Evolutionary conservation across 257 asterid genomes (phyloP).

Genomic region (Mentha longifolia): DNA sequence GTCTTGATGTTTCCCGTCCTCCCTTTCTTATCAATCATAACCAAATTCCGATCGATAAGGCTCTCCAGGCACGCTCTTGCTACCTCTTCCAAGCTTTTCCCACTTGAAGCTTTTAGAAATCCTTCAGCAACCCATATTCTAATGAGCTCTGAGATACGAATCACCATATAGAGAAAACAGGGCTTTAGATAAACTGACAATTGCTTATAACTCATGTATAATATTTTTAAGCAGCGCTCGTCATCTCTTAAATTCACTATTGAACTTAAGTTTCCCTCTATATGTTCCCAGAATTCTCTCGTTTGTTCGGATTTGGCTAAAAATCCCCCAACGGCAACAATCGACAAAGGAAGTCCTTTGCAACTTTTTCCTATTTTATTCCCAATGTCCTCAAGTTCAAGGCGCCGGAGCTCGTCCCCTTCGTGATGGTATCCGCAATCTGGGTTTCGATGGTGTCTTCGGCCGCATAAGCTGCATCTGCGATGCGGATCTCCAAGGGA

Average conservation of each 20-base stretch:
- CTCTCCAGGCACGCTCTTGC: no score
- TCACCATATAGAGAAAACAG: neutral
- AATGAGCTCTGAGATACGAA: no score
- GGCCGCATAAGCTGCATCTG: no score
- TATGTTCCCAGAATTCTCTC: neutral
- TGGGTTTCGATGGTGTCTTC: no score
- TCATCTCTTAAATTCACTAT: neutral
- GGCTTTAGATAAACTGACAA: neutral
- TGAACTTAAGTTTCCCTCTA: no score
- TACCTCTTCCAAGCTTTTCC: no score
- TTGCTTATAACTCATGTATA: neutral
- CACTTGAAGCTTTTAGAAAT: no score
- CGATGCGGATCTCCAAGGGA: no score
- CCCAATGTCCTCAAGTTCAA: neutral
- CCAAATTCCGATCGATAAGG: neutral
- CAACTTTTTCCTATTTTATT: neutral
- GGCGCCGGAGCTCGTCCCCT: no score
- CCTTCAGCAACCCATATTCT: no score
- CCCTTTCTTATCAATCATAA: neutral
- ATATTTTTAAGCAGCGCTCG: conserved; percentile 10
- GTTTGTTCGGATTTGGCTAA: neutral
- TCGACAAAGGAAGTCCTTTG: neutral
- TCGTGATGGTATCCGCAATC: no score
- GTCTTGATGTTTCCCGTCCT: neutral
- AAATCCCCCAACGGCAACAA: neutral